Base-by-base conservation (phyloP, 139 green algal genomes). In the Chlamydomonas incerta region DNA sequence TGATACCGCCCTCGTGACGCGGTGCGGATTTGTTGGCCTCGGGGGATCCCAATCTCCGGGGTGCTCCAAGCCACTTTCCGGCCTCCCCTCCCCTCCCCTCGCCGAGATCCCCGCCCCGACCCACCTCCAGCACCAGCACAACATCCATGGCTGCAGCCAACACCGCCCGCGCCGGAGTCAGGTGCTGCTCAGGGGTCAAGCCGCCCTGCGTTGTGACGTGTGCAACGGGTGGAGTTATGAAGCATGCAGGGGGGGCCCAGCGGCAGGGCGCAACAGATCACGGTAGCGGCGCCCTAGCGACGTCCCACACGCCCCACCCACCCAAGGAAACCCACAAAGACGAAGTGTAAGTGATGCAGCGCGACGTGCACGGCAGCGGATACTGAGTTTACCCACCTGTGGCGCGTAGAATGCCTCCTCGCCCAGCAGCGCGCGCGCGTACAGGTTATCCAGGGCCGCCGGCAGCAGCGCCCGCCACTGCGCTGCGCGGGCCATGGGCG, bases 361-460 rank as follows among this genome's bases (percentile, higher is more conserved):
- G n/a, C n/a, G n/a, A n/a, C n/a, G n/a, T n/a, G n/a, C n/a, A n/a
- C n/a, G n/a, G n/a, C n/a, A n/a, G n/a, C n/a, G n/a, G n/a, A n/a
- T n/a, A n/a, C n/a, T n/a, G n/a, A n/a, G n/a, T n/a, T n/a, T n/a
- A n/a, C 74, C 21, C n/a, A 83, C 77, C 80, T 37, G 29, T 17
- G 9, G 24, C 23, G 31, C 23, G 50, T 85, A 76, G 50, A 85
- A 85, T 0, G 26, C 67, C 10, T 14, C 33, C 80, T 85, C 80
- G 20, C 80, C 80, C 21, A 69, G 23, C 80, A 85, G 80, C 4
- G 47, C 33, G 3, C 80, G 66, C 6, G 47, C 29, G 65, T 85
- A 85, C 33, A 60, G 71, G 66, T 85, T 85, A 67, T 85, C 80
- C 29, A 85, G 24, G 0, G 17, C 50, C 8, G 66, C 80, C 10